phyloP scores from a whole-genome alignment of 352 stramenopile genomes.

The Phytophthora pistaciae region DNA sequence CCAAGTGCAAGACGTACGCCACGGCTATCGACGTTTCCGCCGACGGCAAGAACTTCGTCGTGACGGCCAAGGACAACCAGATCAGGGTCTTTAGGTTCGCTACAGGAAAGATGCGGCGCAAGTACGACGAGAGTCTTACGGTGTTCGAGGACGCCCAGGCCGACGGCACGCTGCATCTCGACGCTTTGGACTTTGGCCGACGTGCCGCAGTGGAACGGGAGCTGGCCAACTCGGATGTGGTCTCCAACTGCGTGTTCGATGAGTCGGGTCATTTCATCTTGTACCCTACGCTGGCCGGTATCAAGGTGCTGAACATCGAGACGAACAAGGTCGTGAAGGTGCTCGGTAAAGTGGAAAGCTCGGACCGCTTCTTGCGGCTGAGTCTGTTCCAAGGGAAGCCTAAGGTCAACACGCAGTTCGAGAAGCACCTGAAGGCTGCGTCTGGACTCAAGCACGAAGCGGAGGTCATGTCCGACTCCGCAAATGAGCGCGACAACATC shows the following conservation, averaged over 20 bases:
- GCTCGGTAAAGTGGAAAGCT: slow-evolving; percentile 96
- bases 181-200: slow-evolving; percentile 90
- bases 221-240: slow-evolving; percentile 54
- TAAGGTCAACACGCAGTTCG: slow-evolving; percentile 97
- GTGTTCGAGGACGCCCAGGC: slow-evolving; percentile 92
- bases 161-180: slow-evolving; percentile 76
- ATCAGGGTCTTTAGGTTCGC: slow-evolving; percentile 92
- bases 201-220: slow-evolving; percentile 89
- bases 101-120: slow-evolving; percentile 89
- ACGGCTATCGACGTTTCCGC: slow-evolving; percentile 79
- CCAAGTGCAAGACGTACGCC: slow-evolving; percentile 92
- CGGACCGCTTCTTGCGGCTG: slow-evolving; percentile 95
- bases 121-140: slow-evolving; percentile 90
- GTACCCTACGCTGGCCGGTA: slow-evolving; percentile 95
- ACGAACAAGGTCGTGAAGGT: slow-evolving; percentile 94
- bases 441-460: slow-evolving; percentile 61
- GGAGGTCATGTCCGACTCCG: slow-evolving; percentile 70
- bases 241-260: slow-evolving; percentile 96
- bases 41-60: slow-evolving; percentile 83
- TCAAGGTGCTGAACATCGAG: slow-evolving; percentile 97
- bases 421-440: slow-evolving; percentile 73
- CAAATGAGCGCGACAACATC: slow-evolving; percentile 46
- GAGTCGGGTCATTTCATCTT: slow-evolving; percentile 96
- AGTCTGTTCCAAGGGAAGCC: slow-evolving; percentile 95
- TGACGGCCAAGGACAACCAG: slow-evolving; percentile 89